Evolutionary conservation across 1,284 basidiomycete species (phyloP).

Genomic region (Tylopilus sp.): DNA sequence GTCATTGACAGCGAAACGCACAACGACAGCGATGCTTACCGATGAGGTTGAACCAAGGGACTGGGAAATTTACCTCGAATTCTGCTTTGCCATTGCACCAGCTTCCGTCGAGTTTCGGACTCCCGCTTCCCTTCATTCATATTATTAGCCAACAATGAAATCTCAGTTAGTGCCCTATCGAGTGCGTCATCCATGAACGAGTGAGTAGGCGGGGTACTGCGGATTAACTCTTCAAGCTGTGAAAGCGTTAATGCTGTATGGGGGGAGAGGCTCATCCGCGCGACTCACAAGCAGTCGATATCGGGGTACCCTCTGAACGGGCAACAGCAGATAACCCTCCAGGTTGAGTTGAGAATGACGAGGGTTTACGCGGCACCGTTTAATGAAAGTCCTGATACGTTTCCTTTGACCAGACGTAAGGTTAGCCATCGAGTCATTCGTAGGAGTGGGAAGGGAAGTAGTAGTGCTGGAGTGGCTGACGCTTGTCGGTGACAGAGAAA

Average conservation of each 20-base stretch:
- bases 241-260: constrained; percentile 11
- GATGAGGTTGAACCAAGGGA: constrained; percentile 96
- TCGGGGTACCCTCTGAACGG: constrained; percentile 94
- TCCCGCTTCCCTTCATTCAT: constrained; percentile 98
- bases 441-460: constrained; percentile 41
- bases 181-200: constrained; percentile 78
- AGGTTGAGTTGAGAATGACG: constrained; percentile 95
- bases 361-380: constrained; percentile 80
- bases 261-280: background rate
- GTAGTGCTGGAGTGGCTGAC: constrained; percentile 58
- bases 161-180: constrained; percentile 80
- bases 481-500: constrained; percentile 55
- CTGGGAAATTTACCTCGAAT: constrained; percentile 91
- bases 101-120: constrained; percentile 81
- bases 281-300: constrained; percentile 82
- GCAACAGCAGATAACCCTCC: constrained; percentile 91
- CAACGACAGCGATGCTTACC: constrained; percentile 43
- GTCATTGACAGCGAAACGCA: constrained; percentile 8
- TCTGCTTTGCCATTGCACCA: constrained; percentile 90
- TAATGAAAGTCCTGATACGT: constrained; percentile 82
- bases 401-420: constrained; percentile 76
- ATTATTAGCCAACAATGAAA: constrained; percentile 81
- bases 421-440: constrained; percentile 41
- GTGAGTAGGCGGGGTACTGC: constrained; percentile 75
- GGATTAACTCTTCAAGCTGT: constrained; percentile 79